Conservation (phyloP, 2,329 filamentous ascomycete species). For the Coleophoma cylindrospora region DNA sequence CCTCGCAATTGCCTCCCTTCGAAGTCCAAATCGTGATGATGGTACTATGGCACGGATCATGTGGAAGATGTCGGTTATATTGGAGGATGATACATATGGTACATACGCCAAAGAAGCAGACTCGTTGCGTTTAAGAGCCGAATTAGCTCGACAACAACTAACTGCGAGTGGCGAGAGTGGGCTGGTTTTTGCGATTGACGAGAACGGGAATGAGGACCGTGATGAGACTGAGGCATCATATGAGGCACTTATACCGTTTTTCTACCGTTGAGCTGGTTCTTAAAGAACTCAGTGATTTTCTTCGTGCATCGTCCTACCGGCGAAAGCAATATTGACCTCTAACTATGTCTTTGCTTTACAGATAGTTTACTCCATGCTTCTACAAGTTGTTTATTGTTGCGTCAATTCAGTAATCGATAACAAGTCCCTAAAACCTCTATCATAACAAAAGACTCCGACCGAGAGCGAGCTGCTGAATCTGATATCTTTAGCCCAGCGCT, state of each 20-base stretch:
- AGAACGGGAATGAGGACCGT: slow-evolving; percentile 15
- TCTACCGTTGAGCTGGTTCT: slow-evolving; percentile 9
- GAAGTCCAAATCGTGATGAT: slow-evolving; percentile 14
- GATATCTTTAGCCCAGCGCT: too few species aligned
- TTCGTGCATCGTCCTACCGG: neutral
- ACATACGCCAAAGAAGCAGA: slow-evolving; percentile 8
- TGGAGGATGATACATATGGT: slow-evolving; percentile 13
- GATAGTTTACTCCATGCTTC: too few species aligned
- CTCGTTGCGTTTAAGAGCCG: slow-evolving; percentile 10
- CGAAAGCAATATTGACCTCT: too few species aligned
- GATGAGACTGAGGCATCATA: slow-evolving; percentile 12
- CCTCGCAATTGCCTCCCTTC: slow-evolving; percentile 12
- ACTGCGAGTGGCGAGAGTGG: slow-evolving; percentile 25
- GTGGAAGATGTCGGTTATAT: slow-evolving; percentile 14
- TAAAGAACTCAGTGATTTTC: neutral
- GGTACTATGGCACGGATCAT: slow-evolving; percentile 14
- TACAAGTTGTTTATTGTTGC: too few species aligned
- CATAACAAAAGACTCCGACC: too few species aligned
- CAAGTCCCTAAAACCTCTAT: too few species aligned
- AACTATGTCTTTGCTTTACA: too few species aligned
- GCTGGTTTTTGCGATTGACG: slow-evolving; percentile 24
- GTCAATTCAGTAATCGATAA: too few species aligned
- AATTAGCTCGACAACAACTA: slow-evolving; percentile 8
- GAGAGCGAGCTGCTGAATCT: too few species aligned
- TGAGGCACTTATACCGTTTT: slow-evolving; percentile 13